Evolutionary conservation across 495 filamentous ascomycete genomes (phyloP).

Genomic region (Podospora pseudopauciseta): DNA sequence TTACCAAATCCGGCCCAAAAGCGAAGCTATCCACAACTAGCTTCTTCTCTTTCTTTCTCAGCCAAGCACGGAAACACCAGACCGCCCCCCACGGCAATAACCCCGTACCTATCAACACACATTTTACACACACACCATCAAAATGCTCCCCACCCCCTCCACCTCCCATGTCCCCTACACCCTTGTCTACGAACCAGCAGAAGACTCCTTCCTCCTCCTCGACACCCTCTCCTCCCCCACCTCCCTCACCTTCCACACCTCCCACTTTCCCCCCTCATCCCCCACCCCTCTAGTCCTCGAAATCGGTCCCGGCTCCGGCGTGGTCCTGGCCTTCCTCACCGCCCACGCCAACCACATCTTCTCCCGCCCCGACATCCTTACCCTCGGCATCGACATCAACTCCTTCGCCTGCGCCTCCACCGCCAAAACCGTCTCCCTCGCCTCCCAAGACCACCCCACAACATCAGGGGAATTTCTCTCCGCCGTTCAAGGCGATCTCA

Average conservation of each 20-base stretch:
- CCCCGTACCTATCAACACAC: not conserved
- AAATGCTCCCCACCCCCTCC: constrained; percentile 87
- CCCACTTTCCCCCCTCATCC: constrained; percentile 51
- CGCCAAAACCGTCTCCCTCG: constrained; percentile 55
- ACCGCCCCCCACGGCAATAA: not conserved
- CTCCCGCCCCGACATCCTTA: constrained; percentile 63
- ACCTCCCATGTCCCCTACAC: constrained; percentile 85
- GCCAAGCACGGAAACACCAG: not conserved
- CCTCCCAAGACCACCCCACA: constrained; percentile 27
- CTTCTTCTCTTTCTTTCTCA: not conserved
- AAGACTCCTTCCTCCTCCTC: constrained; percentile 92
- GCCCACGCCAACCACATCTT: constrained; percentile 72
- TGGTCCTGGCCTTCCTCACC: constrained; percentile 80
- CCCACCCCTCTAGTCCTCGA: constrained; percentile 69
- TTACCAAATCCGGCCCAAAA: constrained; percentile 21
- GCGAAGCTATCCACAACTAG: constrained; percentile 27
- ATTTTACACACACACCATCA: constrained; percentile 1
- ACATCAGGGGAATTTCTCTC: constrained; percentile 46
- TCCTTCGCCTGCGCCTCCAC: constrained; percentile 71
- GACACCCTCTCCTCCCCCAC: constrained; percentile 77
- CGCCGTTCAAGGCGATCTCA: constrained; percentile 64
- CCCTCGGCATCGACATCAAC: constrained; percentile 79
- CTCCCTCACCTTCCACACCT: constrained; percentile 68
- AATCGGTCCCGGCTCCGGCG: constrained; percentile 84
- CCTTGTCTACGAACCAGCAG: constrained; percentile 86